A percentile compares a stretch with the other conserved stretches of the same genome.
These are phyloP conservation scores for Posidonia oceanica DNA, from an alignment of 116 monocot genomes.

Conservation along the genomic window DNA sequence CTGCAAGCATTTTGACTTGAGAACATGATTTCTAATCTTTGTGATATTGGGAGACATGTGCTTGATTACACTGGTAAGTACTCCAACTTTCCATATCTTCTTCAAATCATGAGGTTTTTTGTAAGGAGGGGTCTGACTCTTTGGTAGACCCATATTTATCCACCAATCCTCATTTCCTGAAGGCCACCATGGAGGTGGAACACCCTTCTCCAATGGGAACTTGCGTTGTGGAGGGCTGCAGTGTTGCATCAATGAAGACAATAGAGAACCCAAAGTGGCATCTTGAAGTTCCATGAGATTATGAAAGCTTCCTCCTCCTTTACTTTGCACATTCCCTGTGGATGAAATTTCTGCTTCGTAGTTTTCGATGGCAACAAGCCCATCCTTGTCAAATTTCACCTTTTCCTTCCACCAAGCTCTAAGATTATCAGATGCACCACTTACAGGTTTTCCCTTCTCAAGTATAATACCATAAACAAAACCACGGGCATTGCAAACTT, in stretches of 20 bases:
- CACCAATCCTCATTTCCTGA: constrained; percentile 77
- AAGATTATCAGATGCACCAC: constrained; percentile 80
- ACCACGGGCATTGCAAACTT: constrained; percentile 84
- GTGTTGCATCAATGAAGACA: constrained; percentile 88
- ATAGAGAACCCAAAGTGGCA: constrained; percentile 73
- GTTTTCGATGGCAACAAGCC: constrained; percentile 57
- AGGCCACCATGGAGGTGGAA: constrained; percentile 90
- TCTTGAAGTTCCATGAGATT: constrained; percentile 75
- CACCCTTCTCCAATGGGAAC: constrained; percentile 62
- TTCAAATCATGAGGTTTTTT: constrained; percentile 89
- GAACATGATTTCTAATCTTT: constrained; percentile 56
- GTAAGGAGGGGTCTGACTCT: constrained; percentile 56
- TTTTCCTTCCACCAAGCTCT: constrained; percentile 97
- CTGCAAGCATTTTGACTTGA: constrained; percentile 85
- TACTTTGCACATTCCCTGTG: constrained; percentile 15
- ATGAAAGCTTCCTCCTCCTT: constrained; percentile 30
- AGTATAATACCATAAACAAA: constrained; percentile 89
- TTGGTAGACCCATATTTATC: constrained; percentile 51
- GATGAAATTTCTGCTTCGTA: constrained; percentile 51
- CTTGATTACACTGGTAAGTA: constrained; percentile 69
- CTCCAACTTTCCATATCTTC: constrained; percentile 85
- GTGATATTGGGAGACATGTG: constrained; percentile 85
- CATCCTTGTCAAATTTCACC: constrained; percentile 83
- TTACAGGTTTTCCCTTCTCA: constrained; percentile 83
- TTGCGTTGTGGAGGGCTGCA: constrained; percentile 77